Conservation (phyloP, 306 rosid genomes). For the Rubus idaeus region DNA sequence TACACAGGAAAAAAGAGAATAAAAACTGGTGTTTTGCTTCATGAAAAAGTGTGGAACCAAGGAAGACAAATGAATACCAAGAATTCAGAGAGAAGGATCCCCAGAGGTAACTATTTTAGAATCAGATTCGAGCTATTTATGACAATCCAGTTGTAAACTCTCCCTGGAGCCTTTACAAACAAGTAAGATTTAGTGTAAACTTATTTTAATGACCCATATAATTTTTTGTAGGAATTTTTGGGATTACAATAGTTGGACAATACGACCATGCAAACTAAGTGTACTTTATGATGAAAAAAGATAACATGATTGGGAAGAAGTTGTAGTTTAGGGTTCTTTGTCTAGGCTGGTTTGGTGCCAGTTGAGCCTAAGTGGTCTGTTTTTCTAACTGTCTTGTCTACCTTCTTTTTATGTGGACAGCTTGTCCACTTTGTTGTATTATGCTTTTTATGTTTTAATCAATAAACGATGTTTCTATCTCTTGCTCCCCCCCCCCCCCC, state of each 20-base stretch:
- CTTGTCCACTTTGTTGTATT: not conserved
- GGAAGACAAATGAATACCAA: not conserved
- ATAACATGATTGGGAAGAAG: not conserved
- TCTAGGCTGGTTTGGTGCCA: not conserved
- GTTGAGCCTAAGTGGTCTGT: not conserved
- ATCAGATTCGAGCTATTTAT: constrained; percentile 3
- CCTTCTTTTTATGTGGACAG: not conserved
- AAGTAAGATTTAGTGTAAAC: not conserved
- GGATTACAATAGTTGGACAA: not conserved
- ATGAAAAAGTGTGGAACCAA: not conserved
- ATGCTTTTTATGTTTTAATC: not conserved
- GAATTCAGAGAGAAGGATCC: not conserved
- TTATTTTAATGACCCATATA: not conserved
- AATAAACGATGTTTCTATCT: not conserved
- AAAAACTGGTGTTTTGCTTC: not conserved
- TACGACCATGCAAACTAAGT: not conserved
- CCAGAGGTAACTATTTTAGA: not conserved
- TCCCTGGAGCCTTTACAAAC: not conserved
- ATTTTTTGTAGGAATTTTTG: not conserved
- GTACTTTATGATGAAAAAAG: not conserved
- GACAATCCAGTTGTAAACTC: not conserved
- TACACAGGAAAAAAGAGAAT: not conserved
- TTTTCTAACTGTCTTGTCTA: not conserved
- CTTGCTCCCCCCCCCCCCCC: no score
- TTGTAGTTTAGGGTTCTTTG: not conserved